phyloP scores from a whole-genome alignment of 2,329 filamentous ascomycete genomes.

The Thelonectria rubi region DNA sequence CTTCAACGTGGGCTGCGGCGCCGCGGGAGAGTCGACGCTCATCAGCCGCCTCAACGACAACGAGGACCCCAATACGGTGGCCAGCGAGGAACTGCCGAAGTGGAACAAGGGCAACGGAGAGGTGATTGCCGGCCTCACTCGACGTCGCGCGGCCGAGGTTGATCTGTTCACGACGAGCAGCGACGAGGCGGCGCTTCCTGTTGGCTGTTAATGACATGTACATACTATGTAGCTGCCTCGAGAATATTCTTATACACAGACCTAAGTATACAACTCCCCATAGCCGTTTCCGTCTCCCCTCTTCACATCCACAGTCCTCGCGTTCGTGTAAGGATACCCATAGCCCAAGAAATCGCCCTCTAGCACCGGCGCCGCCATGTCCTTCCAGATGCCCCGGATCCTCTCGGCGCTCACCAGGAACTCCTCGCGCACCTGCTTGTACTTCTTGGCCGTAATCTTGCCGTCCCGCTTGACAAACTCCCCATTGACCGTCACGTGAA shows the following conservation, averaged over 20 bases:
- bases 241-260: background rate
- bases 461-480: constrained; percentile 57
- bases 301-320: background rate
- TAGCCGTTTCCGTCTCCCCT: constrained; percentile 10
- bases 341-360: constrained; percentile 2
- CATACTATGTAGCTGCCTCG: background rate
- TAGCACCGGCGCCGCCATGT: constrained; percentile 17
- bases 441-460: constrained; percentile 45
- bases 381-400: constrained; percentile 42
- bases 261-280: constrained; percentile 1
- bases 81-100: constrained; percentile 56
- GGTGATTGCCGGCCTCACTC: constrained; percentile 51
- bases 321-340: constrained; percentile 4
- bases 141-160: constrained; percentile 56
- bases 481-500: constrained; percentile 60
- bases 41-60: constrained; percentile 31
- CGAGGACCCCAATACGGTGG: constrained; percentile 46
- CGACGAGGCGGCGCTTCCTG: constrained; percentile 25
- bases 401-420: constrained; percentile 48
- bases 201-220: constrained; percentile 9
- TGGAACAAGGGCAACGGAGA: constrained; percentile 55
- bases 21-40: constrained; percentile 51
- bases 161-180: constrained; percentile 41
- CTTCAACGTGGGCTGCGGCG: constrained; percentile 60
- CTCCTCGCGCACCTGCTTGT: constrained; percentile 41